phyloP scores from a whole-genome alignment of 2,329 filamentous ascomycete genomes.

The Colletotrichum tabaci region DNA sequence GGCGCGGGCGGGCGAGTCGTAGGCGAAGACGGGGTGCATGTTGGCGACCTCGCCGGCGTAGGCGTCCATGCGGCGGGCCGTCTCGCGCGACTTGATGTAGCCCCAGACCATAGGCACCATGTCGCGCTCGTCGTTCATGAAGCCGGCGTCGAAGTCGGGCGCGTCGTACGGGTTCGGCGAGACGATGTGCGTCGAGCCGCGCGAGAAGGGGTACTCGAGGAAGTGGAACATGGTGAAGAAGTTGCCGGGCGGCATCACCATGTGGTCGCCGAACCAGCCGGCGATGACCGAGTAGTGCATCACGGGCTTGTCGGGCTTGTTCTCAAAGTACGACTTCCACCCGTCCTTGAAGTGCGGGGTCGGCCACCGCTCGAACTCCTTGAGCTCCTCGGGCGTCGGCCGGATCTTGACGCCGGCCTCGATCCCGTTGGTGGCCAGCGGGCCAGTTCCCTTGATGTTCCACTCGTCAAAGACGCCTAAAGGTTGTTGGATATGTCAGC shows the following conservation, averaged over 20 bases:
- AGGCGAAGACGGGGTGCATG: conserved; percentile 81
- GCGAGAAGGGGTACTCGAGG: conserved; percentile 83
- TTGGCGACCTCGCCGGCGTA: conserved; percentile 81
- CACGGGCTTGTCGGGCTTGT: conserved; percentile 88
- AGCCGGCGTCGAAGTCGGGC: conserved; percentile 85
- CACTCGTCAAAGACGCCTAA: conserved; percentile 80
- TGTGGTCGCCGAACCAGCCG: conserved; percentile 75
- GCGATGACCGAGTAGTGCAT: conserved; percentile 88
- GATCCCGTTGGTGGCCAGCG: conserved; percentile 83
- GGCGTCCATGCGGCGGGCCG: conserved; percentile 82
- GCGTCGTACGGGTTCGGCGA: conserved; percentile 80
- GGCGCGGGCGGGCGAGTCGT: conserved; percentile 77
- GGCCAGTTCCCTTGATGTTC: conserved; percentile 84
- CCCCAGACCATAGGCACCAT: conserved; percentile 90
- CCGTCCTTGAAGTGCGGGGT: conserved; percentile 81
- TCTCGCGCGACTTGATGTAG: conserved; percentile 87
- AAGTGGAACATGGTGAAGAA: conserved; percentile 91
- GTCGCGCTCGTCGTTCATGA: conserved; percentile 89
- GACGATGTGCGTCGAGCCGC: conserved; percentile 79
- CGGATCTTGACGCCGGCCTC: conserved; percentile 86
- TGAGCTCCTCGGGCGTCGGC: conserved; percentile 77
- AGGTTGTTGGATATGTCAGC: conserved; percentile 18
- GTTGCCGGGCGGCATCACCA: conserved; percentile 79
- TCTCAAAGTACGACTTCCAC: conserved; percentile 87
- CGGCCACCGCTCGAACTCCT: conserved; percentile 80